These are phyloP conservation scores for Hypoxylon subgilvum DNA, from an alignment of 495 filamentous ascomycete species.

Conservation along the genomic window DNA sequence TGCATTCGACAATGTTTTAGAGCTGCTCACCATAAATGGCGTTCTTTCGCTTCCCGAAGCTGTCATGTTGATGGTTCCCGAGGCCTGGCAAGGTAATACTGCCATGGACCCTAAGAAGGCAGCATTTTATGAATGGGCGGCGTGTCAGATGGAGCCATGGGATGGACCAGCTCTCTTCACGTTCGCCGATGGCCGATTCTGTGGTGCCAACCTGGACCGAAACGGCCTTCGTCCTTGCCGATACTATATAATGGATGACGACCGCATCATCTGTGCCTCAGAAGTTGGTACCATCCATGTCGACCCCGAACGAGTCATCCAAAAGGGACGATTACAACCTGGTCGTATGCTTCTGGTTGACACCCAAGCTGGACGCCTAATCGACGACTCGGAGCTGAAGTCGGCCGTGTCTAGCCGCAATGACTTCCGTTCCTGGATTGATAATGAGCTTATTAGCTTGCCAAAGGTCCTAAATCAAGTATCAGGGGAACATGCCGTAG, in stretches of 20 bases:
- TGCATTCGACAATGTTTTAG: slow-evolving; percentile 97
- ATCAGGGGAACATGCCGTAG: slow-evolving; percentile 46
- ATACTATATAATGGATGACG: slow-evolving; percentile 98
- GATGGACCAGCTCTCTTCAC: slow-evolving; percentile 98
- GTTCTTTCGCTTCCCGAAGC: slow-evolving; percentile 96
- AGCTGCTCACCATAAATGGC: slow-evolving; percentile 94
- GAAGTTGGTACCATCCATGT: slow-evolving; percentile 95
- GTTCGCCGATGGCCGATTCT: slow-evolving; percentile 97
- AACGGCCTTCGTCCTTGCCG: slow-evolving; percentile 97
- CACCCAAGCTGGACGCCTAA: slow-evolving; percentile 91
- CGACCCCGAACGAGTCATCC: slow-evolving; percentile 86
- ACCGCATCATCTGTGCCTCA: slow-evolving; percentile 97
- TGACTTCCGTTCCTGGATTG: slow-evolving; percentile 88
- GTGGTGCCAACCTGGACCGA: slow-evolving; percentile 97
- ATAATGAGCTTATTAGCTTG: slow-evolving; percentile 80
- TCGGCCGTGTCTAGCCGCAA: slow-evolving; percentile 80
- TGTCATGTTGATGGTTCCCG: slow-evolving; percentile 98
- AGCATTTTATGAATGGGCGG: slow-evolving; percentile 99
- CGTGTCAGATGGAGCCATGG: slow-evolving; percentile 99
- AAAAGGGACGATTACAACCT: slow-evolving; percentile 94
- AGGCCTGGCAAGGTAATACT: slow-evolving; percentile 96
- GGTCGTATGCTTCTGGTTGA: slow-evolving; percentile 98
- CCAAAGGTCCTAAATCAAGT: slow-evolving; percentile 67
- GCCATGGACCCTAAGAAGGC: slow-evolving; percentile 94
- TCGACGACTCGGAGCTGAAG: slow-evolving; percentile 95